Evolutionary conservation across 208 protist genomes (phyloP).

Genomic region (Trypanosoma congolense): DNA sequence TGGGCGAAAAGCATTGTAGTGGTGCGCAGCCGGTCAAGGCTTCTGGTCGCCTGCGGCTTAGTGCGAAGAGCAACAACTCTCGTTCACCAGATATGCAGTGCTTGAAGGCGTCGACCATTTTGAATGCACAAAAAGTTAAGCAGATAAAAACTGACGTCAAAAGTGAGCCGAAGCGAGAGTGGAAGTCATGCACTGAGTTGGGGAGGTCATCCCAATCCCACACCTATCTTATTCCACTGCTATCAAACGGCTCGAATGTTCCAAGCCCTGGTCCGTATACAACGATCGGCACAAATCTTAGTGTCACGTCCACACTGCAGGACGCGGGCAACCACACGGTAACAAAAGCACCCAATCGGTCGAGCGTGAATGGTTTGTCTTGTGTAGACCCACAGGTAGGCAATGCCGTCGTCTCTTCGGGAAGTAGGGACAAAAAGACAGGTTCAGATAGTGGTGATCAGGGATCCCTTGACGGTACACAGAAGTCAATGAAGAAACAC

Average conservation of each 20-base stretch:
- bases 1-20: slow-evolving; percentile 2
- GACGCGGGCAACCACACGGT: neutral
- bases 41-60: slow-evolving; percentile 2
- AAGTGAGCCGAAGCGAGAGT: neutral
- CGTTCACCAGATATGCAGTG: neutral
- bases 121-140: neutral
- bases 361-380: neutral
- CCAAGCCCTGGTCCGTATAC: slow-evolving; percentile 2
- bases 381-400: neutral
- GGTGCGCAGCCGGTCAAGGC: slow-evolving; percentile 10
- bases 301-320: slow-evolving; percentile 5
- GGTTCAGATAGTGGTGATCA: neutral
- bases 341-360: neutral
- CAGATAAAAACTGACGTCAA: slow-evolving; percentile 1
- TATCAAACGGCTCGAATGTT: neutral
- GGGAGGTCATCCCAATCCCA: slow-evolving; percentile 7
- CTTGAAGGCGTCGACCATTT: neutral
- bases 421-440: slow-evolving; percentile 1
- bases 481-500: slow-evolving; percentile 19
- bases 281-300: slow-evolving; percentile 3
- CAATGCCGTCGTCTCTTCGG: neutral
- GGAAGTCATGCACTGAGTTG: neutral
- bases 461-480: neutral
- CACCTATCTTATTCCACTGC: slow-evolving; percentile 13
- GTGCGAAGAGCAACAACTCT: slow-evolving; percentile 2